Evolutionary conservation across 331 rosid species (phyloP).

Genomic region (Rhamnella rubrinervis): DNA sequence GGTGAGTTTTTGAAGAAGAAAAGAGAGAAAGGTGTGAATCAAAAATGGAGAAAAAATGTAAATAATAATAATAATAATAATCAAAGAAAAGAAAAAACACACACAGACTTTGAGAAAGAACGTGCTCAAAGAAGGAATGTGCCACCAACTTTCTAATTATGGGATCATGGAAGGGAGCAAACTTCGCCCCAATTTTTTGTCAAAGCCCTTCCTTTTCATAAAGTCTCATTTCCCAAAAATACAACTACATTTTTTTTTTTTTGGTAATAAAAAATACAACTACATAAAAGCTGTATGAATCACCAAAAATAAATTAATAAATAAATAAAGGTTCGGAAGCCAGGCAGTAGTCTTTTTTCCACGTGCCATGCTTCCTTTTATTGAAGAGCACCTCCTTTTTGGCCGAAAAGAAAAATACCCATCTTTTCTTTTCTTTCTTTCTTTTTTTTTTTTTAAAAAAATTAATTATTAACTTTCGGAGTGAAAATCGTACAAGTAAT

Average conservation of each 20-base stretch:
- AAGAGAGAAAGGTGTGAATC: constrained; percentile 4
- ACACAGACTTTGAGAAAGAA: constrained; percentile 23
- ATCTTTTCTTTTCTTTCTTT: not conserved
- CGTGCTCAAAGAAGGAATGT: constrained; percentile 34
- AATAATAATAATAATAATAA: not conserved
- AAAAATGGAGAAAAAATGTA: constrained; percentile 7
- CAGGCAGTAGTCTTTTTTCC: not conserved
- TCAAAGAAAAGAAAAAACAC: constrained; percentile 4
- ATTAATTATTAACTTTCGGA: not conserved
- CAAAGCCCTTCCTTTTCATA: constrained; percentile 21
- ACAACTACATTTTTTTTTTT: too few species aligned
- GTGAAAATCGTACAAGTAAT: not conserved
- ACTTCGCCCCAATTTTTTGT: constrained; percentile 48
- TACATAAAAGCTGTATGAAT: not conserved
- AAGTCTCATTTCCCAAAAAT: not conserved
- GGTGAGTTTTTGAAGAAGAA: not conserved
- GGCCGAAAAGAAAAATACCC: not conserved
- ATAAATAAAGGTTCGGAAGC: not conserved
- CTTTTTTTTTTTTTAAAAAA: not conserved
- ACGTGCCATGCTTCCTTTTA: constrained; percentile 2
- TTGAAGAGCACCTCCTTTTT: constrained; percentile 4
- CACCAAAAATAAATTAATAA: not conserved
- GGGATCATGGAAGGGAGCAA: constrained; percentile 76
- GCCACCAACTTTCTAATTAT: constrained; percentile 43
- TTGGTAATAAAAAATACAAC: too few species aligned